A percentile compares a stretch with the other conserved stretches of the same genome.
Conservation (phyloP, 2,329 filamentous ascomycete species). For the Alternaria alternata region DNA sequence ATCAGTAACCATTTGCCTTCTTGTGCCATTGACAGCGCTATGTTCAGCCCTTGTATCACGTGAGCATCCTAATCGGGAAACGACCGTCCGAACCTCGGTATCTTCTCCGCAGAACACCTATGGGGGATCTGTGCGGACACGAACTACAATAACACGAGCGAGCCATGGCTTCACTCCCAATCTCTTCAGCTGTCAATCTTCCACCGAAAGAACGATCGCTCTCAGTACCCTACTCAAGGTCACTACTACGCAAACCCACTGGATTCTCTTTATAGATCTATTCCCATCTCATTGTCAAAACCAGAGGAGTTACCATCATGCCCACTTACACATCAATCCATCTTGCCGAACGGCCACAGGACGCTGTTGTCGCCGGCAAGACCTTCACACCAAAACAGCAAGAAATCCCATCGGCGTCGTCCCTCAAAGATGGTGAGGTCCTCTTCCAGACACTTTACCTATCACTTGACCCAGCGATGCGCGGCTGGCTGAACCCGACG, state of each 20-base stretch:
- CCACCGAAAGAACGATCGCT: neutral
- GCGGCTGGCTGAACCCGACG: constrained; percentile 69
- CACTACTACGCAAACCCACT: neutral
- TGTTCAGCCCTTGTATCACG: neutral
- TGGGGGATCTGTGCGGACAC: constrained; percentile 26
- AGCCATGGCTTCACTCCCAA: neutral
- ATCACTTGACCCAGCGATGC: constrained; percentile 78
- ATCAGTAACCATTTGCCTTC: neutral
- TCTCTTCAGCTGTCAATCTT: neutral
- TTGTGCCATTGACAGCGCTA: neutral
- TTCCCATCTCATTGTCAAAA: neutral
- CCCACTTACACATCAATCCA: constrained; percentile 59
- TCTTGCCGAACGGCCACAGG: constrained; percentile 70
- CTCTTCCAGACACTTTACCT: constrained; percentile 69
- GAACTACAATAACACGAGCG: constrained; percentile 6
- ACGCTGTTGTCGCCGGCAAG: constrained; percentile 68
- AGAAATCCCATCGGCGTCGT: constrained; percentile 55
- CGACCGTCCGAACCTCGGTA: constrained; percentile 27
- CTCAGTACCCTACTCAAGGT: neutral
- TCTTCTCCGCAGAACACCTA: constrained; percentile 31
- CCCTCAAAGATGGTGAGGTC: constrained; percentile 70
- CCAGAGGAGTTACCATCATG: constrained; percentile 25
- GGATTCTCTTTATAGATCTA: neutral
- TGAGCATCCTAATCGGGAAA: constrained; percentile 25
- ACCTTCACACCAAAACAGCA: constrained; percentile 67